phyloP scores from a whole-genome alignment of 2,329 filamentous ascomycete species.

The Colletotrichum kahawae region DNA sequence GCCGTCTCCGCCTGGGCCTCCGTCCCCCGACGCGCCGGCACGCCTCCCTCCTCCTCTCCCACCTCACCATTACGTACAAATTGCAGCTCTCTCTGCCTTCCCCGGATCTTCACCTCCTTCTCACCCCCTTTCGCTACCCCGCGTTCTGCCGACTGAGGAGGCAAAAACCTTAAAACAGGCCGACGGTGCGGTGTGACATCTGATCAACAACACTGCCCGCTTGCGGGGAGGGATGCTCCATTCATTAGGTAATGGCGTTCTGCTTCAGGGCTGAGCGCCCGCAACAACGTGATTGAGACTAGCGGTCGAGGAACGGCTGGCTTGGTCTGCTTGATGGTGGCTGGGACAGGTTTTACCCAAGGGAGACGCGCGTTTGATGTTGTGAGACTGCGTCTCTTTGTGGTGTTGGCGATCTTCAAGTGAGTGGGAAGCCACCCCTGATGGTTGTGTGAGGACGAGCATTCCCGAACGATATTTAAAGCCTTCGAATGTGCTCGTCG shows the following conservation, averaged over 20 bases:
- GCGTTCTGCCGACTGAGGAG: background rate
- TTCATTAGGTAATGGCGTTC: constrained; percentile 12
- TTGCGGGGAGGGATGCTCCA: background rate
- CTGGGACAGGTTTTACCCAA: background rate
- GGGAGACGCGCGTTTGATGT: background rate
- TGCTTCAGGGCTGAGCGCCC: constrained; percentile 18
- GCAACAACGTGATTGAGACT: constrained; percentile 13
- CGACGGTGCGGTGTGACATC: constrained; percentile 3
- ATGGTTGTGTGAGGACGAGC: background rate
- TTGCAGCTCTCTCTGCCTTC: background rate
- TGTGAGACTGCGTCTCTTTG: background rate
- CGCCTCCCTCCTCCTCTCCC: background rate
- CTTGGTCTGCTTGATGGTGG: background rate
- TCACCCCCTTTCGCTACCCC: background rate
- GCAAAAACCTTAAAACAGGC: background rate
- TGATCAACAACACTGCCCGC: background rate
- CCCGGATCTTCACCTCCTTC: background rate
- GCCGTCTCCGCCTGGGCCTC: background rate
- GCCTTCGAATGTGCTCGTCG: background rate
- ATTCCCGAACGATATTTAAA: background rate
- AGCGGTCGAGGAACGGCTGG: background rate
- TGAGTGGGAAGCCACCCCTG: background rate
- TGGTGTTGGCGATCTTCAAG: background rate
- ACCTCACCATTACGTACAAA: constrained; percentile 5
- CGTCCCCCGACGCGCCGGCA: background rate